A percentile compares a stretch with the other conserved stretches of the same genome.
Conservation (phyloP, 345 rosid genomes). For the thale cress (Arabidopsis thaliana) region TAIR10.1 NC_003070.9:8863501-8864000, state of each 20-base stretch:
- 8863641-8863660: neutral
- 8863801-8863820: slow-evolving; percentile 25
- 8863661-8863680: neutral
- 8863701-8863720: slow-evolving; percentile 45
- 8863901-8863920: slow-evolving; percentile 41
- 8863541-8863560: neutral
- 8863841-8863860: slow-evolving; percentile 8
- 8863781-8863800: slow-evolving; percentile 23
- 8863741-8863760: slow-evolving; percentile 50
- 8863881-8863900: slow-evolving; percentile 31
- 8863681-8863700: slow-evolving; percentile 37
- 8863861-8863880: slow-evolving; percentile 15
- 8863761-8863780: slow-evolving; percentile 41
- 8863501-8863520: neutral
- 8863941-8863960: slow-evolving; percentile 45
- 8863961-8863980: slow-evolving; percentile 29
- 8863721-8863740: slow-evolving; percentile 51
- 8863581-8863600: neutral
- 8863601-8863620: slow-evolving; percentile 37
- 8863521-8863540: neutral
- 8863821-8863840: neutral
- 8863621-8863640: slow-evolving; percentile 25
- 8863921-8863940: slow-evolving; percentile 40
- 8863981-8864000: slow-evolving; percentile 6
- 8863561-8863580: slow-evolving; percentile 5